Conservation (phyloP, 257 asterid species). For the Coffea canephora region DNA sequence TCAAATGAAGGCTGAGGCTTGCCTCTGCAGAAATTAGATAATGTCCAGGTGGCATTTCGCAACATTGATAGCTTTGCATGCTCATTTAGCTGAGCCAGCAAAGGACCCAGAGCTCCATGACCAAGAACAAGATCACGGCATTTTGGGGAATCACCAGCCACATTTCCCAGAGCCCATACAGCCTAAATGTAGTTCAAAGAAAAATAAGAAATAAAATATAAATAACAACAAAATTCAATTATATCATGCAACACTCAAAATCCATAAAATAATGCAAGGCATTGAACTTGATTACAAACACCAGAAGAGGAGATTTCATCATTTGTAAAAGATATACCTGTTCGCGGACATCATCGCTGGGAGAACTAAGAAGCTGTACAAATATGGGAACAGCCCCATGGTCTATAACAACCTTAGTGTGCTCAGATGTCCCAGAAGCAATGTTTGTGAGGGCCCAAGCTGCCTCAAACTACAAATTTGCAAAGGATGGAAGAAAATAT, state of each 20-base stretch:
- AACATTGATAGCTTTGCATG: constrained; percentile 81
- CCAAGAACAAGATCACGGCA: constrained; percentile 88
- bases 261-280: not conserved
- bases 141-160: constrained; percentile 90
- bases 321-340: constrained; percentile 45
- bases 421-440: constrained; percentile 93
- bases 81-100: constrained; percentile 75
- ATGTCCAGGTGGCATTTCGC: constrained; percentile 94
- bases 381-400: constrained; percentile 83
- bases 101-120: constrained; percentile 68
- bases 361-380: constrained; percentile 75
- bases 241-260: not conserved
- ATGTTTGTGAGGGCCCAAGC: constrained; percentile 97
- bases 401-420: constrained; percentile 82
- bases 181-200: constrained; percentile 45
- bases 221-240: not conserved
- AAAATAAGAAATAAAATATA: not conserved
- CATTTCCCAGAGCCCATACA: constrained; percentile 95
- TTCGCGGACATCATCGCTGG: constrained; percentile 90
- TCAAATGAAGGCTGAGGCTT: constrained; percentile 91
- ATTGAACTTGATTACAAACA: not conserved
- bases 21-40: constrained; percentile 91
- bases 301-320: not conserved
- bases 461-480: constrained; percentile 65
- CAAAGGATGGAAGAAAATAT: not conserved